Base-by-base conservation (phyloP, 805 yeast genomes). In the Yarrowia porcina region DNA sequence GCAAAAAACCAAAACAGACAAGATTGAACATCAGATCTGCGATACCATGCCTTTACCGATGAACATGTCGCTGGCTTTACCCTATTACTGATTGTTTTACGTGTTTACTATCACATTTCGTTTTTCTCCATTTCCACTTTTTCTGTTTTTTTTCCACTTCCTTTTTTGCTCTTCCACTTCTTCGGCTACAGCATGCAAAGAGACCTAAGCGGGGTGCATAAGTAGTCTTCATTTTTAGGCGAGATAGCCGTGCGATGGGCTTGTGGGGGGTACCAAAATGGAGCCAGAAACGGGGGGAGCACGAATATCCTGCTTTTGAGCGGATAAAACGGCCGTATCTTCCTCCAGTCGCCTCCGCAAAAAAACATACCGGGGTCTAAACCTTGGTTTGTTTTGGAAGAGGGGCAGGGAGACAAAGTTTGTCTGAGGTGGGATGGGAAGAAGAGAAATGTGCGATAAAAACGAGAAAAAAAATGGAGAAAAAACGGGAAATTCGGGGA, bases 301-400 rank as follows among this genome's bases (percentile, higher is more conserved):
- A 8, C 5, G 25, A 39, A 7, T 13, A 27, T 6, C 3, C 3
- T 13, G 6, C 11, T n/a, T 18, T 18, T 20, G 4, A 4, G 10
- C 41, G 2, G 18, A 36, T 18, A 13, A 18, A 11, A 17, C 41
- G 18, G 13, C 12, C 11, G 21, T 21, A 10, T 17, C 41, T 8
- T 11, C 38, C 12, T 21, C 38, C 54, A n/a, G 3, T 18, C 25
- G 12, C 47, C 25, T 5, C 52, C 18, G 2, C 20, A n/a, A n/a
- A n/a, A n/a, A n/a, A n/a, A n/a, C 54, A 23, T 49, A 49, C 57
- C 57, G 32, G 57, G 57, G 57, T 49, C 41, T 25, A 33, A 49
- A 49, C 57, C 57, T 49, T 49, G 32, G 57, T 49, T 49, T 49
- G 57, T 49, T 49, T 49, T 49, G 57, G 30, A 20, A 17, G 52